Conservation (phyloP, 306 rosid genomes). For the Fragaria iinumae region DNA sequence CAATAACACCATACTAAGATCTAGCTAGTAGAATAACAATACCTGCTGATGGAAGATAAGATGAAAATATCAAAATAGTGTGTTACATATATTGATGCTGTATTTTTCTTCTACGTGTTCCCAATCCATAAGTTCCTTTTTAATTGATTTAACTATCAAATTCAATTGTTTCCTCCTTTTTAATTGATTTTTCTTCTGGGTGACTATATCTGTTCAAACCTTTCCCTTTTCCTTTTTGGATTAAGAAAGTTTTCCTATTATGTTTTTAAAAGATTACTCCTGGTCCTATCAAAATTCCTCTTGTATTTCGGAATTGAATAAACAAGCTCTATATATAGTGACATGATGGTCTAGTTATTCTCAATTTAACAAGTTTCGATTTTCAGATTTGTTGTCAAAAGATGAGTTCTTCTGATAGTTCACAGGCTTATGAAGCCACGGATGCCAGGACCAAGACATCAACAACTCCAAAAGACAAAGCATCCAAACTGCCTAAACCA, state of each 20-base stretch:
- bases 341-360: not conserved
- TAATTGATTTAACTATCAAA: no score
- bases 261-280: not conserved
- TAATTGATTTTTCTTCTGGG: no score
- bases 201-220: no score
- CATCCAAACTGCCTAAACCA: not conserved
- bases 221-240: not conserved
- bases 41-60: no score
- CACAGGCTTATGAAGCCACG: not conserved
- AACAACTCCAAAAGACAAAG: not conserved
- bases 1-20: no score
- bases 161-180: no score
- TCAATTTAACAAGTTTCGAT: not conserved
- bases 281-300: not conserved
- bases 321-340: not conserved
- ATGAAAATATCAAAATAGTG: no score
- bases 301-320: not conserved
- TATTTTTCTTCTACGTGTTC: no score
- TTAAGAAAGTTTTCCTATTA: not conserved
- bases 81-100: no score
- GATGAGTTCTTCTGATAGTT: not conserved
- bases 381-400: not conserved
- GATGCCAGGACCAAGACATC: not conserved
- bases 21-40: no score
- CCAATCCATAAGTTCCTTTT: no score